Evolutionary conservation across 1,139 yeast species (phyloP).

Genomic region (Diutina ranongensis): DNA sequence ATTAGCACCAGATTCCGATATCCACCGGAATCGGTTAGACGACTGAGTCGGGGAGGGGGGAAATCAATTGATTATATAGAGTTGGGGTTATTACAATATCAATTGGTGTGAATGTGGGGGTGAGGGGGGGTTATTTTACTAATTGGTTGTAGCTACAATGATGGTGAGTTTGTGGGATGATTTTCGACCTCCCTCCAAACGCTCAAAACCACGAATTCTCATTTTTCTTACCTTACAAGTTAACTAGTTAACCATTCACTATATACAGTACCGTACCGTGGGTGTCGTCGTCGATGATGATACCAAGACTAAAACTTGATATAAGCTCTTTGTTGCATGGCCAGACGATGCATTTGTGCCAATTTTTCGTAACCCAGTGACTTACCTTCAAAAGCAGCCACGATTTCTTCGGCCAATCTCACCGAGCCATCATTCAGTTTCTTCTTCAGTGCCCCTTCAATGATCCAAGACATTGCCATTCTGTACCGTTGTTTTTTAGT

Average conservation of each 20-base stretch:
- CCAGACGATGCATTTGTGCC: constrained; percentile 72
- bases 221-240: no score
- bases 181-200: no score
- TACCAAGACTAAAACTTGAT: constrained; percentile 31
- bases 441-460: constrained; percentile 74
- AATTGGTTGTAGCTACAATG: no score
- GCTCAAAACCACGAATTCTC: no score
- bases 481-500: constrained; percentile 74
- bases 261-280: neutral
- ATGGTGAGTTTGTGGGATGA: no score
- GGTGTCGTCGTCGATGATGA: neutral
- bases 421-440: constrained; percentile 75
- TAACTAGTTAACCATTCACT: no score
- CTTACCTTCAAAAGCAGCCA: constrained; percentile 67
- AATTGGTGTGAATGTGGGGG: no score
- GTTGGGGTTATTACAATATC: no score
- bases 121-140: no score
- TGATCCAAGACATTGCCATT: constrained; percentile 81
- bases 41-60: no score
- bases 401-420: constrained; percentile 80
- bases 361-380: constrained; percentile 80
- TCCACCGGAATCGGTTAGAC: no score
- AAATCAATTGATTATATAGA: no score
- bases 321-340: constrained; percentile 74
- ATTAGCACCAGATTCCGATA: neutral